Conservation (phyloP, 2,329 filamentous ascomycete species). For the Dactylellina leptospora region DNA sequence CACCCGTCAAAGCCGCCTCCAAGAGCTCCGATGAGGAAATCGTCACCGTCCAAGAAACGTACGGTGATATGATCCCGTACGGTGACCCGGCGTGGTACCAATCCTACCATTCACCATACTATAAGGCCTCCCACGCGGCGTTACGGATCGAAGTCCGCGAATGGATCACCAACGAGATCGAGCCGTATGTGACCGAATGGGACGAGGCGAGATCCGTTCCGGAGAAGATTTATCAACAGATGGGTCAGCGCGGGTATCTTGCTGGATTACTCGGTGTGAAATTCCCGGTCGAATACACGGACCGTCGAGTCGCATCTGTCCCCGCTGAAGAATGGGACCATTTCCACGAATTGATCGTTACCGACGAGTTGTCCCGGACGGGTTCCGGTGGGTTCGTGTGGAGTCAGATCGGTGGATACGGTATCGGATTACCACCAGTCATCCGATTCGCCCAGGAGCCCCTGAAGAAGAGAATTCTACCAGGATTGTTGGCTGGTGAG, state of each 20-base stretch:
- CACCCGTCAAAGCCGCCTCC: constrained; percentile 58
- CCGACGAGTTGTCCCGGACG: constrained; percentile 88
- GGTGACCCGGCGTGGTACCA: constrained; percentile 95
- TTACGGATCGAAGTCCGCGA: constrained; percentile 88
- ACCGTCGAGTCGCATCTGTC: constrained; percentile 78
- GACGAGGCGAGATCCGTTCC: constrained; percentile 94
- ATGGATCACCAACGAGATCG: constrained; percentile 89
- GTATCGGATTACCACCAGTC: constrained; percentile 89
- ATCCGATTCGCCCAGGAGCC: constrained; percentile 89
- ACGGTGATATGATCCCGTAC: constrained; percentile 86
- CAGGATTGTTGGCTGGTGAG: constrained; percentile 86
- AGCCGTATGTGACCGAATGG: constrained; percentile 94
- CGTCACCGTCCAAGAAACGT: constrained; percentile 78
- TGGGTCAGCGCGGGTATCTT: constrained; percentile 91
- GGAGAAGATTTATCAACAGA: constrained; percentile 88
- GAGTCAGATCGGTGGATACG: constrained; percentile 96
- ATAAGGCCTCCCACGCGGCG: constrained; percentile 90
- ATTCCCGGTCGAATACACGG: constrained; percentile 79
- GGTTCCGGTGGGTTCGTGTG: constrained; percentile 94
- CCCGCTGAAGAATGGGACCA: constrained; percentile 91
- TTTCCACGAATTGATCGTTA: constrained; percentile 96
- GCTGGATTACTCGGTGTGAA: constrained; percentile 86
- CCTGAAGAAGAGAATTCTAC: constrained; percentile 85
- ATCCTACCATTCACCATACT: constrained; percentile 91
- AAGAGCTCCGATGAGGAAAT: constrained; percentile 58